Percentiles rank a stretch among this genome's conserved stretches.
phyloP scores from a whole-genome alignment of 805 yeast species.

The Scheffersomyces ergatensis region DNA sequence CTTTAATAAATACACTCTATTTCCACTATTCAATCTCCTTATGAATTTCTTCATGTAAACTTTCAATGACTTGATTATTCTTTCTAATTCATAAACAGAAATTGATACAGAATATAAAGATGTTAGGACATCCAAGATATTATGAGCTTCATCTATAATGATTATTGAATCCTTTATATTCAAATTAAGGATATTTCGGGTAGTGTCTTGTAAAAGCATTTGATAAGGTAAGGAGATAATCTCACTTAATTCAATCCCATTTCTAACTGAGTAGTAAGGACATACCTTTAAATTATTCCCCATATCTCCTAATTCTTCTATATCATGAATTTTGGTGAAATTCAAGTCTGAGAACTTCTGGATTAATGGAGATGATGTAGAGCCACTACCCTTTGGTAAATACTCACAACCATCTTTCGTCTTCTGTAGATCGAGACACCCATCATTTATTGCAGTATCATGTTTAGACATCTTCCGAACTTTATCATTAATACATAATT shows the following conservation, averaged over 20 bases:
- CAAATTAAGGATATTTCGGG: slow-evolving; percentile 60
- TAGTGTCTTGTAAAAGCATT: slow-evolving; percentile 56
- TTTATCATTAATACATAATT: slow-evolving; percentile 71
- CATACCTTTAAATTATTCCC: slow-evolving; percentile 63
- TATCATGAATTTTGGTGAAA: slow-evolving; percentile 62
- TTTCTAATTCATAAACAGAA: slow-evolving; percentile 44
- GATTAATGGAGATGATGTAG: slow-evolving; percentile 21
- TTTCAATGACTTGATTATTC: slow-evolving; percentile 48
- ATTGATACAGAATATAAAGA: slow-evolving; percentile 65
- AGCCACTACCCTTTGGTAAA: slow-evolving; percentile 10
- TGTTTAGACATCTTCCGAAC: slow-evolving; percentile 45
- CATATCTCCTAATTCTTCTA: slow-evolving; percentile 68
- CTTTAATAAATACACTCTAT: slow-evolving; percentile 67
- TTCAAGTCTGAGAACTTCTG: slow-evolving; percentile 53
- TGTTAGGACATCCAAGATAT: slow-evolving; percentile 73
- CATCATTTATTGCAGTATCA: slow-evolving; percentile 66
- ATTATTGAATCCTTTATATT: slow-evolving; percentile 64
- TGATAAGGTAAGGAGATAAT: slow-evolving; percentile 86
- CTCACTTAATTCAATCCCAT: slow-evolving; percentile 58
- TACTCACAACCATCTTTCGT: slow-evolving; percentile 22
- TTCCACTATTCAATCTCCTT: slow-evolving; percentile 65
- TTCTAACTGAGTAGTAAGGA: slow-evolving; percentile 78
- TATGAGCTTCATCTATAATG: slow-evolving; percentile 91
- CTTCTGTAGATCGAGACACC: slow-evolving; percentile 70
- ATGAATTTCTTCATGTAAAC: slow-evolving; percentile 59